Percentiles rank a stretch among this genome's conserved stretches.
Evolutionary conservation across 345 rosid genomes (phyloP).

Genomic region (Triadica sebifera): DNA sequence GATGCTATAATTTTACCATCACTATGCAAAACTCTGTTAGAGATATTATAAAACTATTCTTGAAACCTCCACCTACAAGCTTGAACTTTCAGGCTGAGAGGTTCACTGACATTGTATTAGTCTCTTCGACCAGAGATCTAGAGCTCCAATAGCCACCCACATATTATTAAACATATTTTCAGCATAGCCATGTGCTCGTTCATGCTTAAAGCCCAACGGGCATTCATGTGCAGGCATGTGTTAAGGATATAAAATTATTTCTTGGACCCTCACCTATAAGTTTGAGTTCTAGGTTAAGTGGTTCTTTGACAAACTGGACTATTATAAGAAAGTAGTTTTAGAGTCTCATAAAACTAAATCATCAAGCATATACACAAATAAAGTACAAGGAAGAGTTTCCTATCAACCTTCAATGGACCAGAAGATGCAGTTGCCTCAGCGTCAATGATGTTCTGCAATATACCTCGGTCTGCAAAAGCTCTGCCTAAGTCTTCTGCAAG

Average conservation of each 20-base stretch:
- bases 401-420: conserved; percentile 5
- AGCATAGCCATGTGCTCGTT: no score
- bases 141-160: no score
- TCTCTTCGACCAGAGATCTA: no score
- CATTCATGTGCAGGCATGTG: no score
- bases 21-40: neutral
- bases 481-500: conserved; percentile 86
- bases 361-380: neutral
- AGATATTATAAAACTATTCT: neutral
- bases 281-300: neutral
- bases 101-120: no score
- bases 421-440: conserved; percentile 50
- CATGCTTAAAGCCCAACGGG: no score
- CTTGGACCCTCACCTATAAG: neutral
- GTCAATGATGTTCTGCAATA: conserved; percentile 56
- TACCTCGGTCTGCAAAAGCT: conserved; percentile 81
- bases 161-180: no score
- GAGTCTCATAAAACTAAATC: neutral
- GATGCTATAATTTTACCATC: neutral
- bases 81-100: no score
- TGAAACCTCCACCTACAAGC: no score
- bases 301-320: neutral
- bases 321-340: neutral
- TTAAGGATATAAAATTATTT: neutral
- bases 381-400: neutral